phyloP scores from a whole-genome alignment of 345 rosid genomes.

The Brassica cretica region DNA sequence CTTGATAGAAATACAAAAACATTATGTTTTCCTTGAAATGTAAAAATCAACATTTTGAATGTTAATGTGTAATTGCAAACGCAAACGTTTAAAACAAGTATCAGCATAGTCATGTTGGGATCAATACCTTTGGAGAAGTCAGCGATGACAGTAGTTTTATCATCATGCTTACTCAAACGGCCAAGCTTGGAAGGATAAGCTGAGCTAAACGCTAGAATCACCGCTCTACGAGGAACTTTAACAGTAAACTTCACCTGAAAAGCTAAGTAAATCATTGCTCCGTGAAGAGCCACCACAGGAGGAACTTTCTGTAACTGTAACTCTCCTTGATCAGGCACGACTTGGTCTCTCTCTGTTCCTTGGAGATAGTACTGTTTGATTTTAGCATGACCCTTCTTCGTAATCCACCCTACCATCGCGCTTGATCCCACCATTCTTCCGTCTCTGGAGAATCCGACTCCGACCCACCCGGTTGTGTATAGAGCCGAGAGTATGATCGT shows the following conservation, averaged over 20 bases:
- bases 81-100: too few relatives aligned
- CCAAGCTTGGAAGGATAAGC: constrained; percentile 49
- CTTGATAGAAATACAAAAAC: too few relatives aligned
- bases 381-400: constrained; percentile 67
- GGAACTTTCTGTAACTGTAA: constrained; percentile 65
- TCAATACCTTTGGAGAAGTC: constrained; percentile 66
- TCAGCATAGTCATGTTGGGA: too few relatives aligned
- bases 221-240: constrained; percentile 54
- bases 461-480: constrained; percentile 92
- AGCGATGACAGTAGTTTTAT: constrained; percentile 60
- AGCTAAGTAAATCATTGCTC: constrained; percentile 75
- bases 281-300: constrained; percentile 67
- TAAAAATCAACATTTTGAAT: too few relatives aligned
- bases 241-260: constrained; percentile 68
- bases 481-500: constrained; percentile 71
- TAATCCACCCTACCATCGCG: constrained; percentile 88
- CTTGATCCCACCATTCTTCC: constrained; percentile 92
- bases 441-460: constrained; percentile 80
- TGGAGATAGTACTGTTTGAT: constrained; percentile 78
- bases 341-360: constrained; percentile 60
- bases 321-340: constrained; percentile 71
- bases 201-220: constrained; percentile 70
- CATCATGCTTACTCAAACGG: constrained; percentile 63
- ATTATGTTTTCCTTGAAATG: too few relatives aligned
- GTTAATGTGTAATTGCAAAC: too few relatives aligned